Conservation (phyloP, 371 early-diverging fungal species). For the Chytridium lagenaria region DNA sequence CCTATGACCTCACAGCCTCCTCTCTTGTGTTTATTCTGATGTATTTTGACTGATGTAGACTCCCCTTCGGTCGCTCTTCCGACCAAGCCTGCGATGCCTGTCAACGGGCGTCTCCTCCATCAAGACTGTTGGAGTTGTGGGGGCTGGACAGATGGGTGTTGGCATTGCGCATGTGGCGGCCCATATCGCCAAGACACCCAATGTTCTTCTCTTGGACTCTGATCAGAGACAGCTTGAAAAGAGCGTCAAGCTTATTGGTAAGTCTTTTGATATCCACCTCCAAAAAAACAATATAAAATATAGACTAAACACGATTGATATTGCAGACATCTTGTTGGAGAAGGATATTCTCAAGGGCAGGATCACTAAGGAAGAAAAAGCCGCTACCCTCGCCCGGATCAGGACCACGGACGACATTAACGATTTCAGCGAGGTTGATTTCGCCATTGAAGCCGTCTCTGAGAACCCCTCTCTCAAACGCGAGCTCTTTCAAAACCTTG, state of each 20-base stretch:
- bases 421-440: conserved; percentile 71
- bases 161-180: conserved; percentile 98
- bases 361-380: conserved; percentile 79
- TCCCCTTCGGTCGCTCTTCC: background rate
- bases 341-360: conserved; percentile 91
- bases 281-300: too few species aligned
- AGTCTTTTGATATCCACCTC: conserved; percentile 22
- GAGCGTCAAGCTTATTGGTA: conserved; percentile 83
- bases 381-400: conserved; percentile 70
- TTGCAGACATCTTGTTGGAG: conserved; percentile 80
- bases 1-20: too few species aligned
- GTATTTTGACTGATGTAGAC: too few species aligned
- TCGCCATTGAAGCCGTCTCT: conserved; percentile 94
- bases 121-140: conserved; percentile 52
- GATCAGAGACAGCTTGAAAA: conserved; percentile 80
- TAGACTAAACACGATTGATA: too few species aligned
- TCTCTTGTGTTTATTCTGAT: too few species aligned
- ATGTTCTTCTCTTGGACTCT: conserved; percentile 80
- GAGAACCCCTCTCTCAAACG: conserved; percentile 90
- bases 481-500: conserved; percentile 81
- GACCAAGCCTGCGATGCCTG: background rate
- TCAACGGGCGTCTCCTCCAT: background rate
- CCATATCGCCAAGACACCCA: conserved; percentile 77
- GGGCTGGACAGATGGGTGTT: conserved; percentile 77
- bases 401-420: conserved; percentile 64